A percentile compares a stretch with the other conserved stretches of the same genome.
Evolutionary conservation across 768 basidiomycete species (phyloP).

Genomic region (Kwoniella sp.): DNA sequence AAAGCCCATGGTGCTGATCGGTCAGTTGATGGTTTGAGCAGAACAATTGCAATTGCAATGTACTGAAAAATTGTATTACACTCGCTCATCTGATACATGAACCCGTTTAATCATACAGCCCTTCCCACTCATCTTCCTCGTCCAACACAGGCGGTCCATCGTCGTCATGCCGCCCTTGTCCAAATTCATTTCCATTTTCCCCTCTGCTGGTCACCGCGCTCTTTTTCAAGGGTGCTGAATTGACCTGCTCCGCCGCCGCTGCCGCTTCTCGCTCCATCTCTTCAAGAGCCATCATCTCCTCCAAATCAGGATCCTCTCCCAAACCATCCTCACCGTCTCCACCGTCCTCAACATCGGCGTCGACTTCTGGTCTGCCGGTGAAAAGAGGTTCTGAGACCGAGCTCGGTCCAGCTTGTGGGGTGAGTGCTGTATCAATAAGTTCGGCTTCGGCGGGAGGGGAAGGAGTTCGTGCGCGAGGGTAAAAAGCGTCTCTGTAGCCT

Average conservation of each 20-base stretch:
- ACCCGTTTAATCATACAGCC: slow-evolving; percentile 42
- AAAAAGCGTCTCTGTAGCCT: slow-evolving; percentile 46
- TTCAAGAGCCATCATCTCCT: slow-evolving; percentile 65
- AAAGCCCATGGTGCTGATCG: too few relatives aligned
- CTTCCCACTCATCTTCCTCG: slow-evolving; percentile 50
- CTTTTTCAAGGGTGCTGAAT: neutral
- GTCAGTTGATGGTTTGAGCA: too few relatives aligned
- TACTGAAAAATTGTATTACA: too few relatives aligned
- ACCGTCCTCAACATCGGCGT: slow-evolving; percentile 54
- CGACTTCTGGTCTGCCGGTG: slow-evolving; percentile 57
- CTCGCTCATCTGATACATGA: too few relatives aligned
- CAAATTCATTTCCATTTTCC: neutral
- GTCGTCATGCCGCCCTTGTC: neutral
- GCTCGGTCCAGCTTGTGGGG: slow-evolving; percentile 1
- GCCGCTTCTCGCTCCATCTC: slow-evolving; percentile 64
- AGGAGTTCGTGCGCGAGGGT: slow-evolving; percentile 35
- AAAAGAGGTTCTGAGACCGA: slow-evolving; percentile 55
- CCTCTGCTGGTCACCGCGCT: neutral
- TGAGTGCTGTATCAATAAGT: slow-evolving; percentile 2
- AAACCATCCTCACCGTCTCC: slow-evolving; percentile 50
- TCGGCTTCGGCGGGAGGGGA: slow-evolving; percentile 30
- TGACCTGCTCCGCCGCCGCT: slow-evolving; percentile 12
- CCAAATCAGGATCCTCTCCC: slow-evolving; percentile 39
- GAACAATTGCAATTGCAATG: too few relatives aligned
- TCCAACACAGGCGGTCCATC: slow-evolving; percentile 21